phyloP scores from a whole-genome alignment of 2,329 filamentous ascomycete species.

The Nothomitra cinnamomea region DNA sequence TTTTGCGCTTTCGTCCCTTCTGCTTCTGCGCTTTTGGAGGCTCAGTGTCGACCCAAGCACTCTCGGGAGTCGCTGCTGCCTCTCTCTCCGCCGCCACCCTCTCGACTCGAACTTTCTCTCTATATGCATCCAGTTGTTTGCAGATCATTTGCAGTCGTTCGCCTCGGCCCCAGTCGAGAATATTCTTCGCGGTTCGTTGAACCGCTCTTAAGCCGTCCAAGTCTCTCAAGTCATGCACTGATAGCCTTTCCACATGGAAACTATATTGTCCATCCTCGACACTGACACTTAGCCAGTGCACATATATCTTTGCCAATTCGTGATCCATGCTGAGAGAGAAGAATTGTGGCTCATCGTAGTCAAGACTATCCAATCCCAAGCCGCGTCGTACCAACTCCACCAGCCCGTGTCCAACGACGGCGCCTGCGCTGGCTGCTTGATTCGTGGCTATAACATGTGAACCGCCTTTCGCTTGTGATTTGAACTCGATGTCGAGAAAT shows the following conservation, averaged over 20 bases:
- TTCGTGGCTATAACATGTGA: slow-evolving; percentile 10
- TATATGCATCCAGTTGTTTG: slow-evolving; percentile 8
- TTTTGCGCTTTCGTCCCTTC: not conserved
- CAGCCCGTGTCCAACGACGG: slow-evolving; percentile 8
- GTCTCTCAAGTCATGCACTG: slow-evolving; percentile 7
- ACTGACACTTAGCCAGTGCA: slow-evolving; percentile 9
- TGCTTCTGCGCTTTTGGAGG: not conserved
- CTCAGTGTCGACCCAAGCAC: not conserved
- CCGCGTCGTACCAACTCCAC: slow-evolving; percentile 9
- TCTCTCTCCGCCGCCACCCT: not conserved
- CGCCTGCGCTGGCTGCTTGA: slow-evolving; percentile 9
- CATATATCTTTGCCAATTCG: slow-evolving; percentile 7
- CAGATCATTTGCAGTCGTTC: slow-evolving; percentile 7
- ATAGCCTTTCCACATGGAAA: slow-evolving; percentile 9
- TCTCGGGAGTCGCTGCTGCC: slow-evolving; percentile 7
- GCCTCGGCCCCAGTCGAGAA: slow-evolving; percentile 8
- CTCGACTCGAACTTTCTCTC: slow-evolving; percentile 7
- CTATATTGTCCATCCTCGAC: slow-evolving; percentile 8
- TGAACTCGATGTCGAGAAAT: slow-evolving; percentile 9
- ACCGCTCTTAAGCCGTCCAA: slow-evolving; percentile 7
- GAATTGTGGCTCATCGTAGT: slow-evolving; percentile 9
- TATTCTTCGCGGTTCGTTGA: slow-evolving; percentile 12
- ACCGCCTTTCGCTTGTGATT: slow-evolving; percentile 8
- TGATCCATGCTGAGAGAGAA: slow-evolving; percentile 11
- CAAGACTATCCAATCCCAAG: slow-evolving; percentile 5